Conservation (phyloP, 2,329 filamentous ascomycete genomes). For the Drechslerella dactyloides region DNA sequence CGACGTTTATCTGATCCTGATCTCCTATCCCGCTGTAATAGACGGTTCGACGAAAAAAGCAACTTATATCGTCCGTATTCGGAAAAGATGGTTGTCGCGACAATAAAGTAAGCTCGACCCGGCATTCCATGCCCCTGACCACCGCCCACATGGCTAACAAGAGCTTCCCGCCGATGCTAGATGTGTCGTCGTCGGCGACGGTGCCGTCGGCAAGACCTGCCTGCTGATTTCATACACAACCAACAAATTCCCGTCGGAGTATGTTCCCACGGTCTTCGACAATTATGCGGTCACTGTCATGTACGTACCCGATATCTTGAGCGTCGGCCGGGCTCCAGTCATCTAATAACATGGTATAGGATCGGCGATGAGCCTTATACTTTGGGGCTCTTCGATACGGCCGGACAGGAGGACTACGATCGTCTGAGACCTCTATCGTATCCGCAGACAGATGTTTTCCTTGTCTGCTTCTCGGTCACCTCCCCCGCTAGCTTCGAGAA, state of each 20-base stretch:
- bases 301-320: slow-evolving; percentile 67
- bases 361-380: slow-evolving; percentile 99
- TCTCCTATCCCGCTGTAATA: slow-evolving; percentile 28
- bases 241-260: slow-evolving; percentile 99
- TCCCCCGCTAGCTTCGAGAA: slow-evolving; percentile 98
- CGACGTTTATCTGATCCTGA: neutral
- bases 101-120: slow-evolving; percentile 65
- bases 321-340: neutral
- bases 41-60: slow-evolving; percentile 45
- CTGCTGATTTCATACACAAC: slow-evolving; percentile 99
- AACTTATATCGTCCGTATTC: slow-evolving; percentile 28
- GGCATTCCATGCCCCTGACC: slow-evolving; percentile 21
- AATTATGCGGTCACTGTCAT: slow-evolving; percentile 99
- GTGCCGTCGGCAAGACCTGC: slow-evolving; percentile 99
- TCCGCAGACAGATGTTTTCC: slow-evolving; percentile 97
- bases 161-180: slow-evolving; percentile 61
- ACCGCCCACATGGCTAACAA: slow-evolving; percentile 28
- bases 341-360: slow-evolving; percentile 63
- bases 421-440: slow-evolving; percentile 94
- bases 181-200: slow-evolving; percentile 98
- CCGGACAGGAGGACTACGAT: slow-evolving; percentile 99
- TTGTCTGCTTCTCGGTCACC: slow-evolving; percentile 98
- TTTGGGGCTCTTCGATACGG: slow-evolving; percentile 95
- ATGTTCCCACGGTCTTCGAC: slow-evolving; percentile 98
- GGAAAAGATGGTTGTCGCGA: slow-evolving; percentile 66